These are phyloP conservation scores for Amborella trichopoda DNA, from an alignment of 164 flowering plant species.

Conservation along the genomic window DNA sequence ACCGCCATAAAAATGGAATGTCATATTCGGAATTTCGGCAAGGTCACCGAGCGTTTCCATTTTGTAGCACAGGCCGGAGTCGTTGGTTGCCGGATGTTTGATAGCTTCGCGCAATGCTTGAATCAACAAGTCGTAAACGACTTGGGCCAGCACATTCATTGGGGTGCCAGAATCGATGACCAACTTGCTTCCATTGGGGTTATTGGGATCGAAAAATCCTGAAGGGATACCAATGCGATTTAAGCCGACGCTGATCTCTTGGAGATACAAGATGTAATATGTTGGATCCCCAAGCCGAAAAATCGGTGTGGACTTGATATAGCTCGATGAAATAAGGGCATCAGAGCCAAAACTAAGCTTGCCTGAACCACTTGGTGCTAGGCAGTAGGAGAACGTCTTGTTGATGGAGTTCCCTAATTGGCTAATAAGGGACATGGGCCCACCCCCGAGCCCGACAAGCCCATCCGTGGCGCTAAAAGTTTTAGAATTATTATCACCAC, in stretches of 20 bases:
- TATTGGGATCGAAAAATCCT: slow-evolving; percentile 43
- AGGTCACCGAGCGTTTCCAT: no score
- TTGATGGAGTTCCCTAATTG: slow-evolving; percentile 40
- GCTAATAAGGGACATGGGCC: slow-evolving; percentile 21
- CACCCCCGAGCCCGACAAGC: slow-evolving; percentile 16
- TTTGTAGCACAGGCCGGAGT: slow-evolving; percentile 42
- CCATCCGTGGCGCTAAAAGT: slow-evolving; percentile 34
- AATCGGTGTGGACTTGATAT: slow-evolving; percentile 48
- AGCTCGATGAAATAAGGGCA: not conserved
- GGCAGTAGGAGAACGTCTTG: slow-evolving; percentile 67
- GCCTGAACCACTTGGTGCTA: slow-evolving; percentile 48
- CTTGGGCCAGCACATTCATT: slow-evolving; percentile 43
- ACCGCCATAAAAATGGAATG: slow-evolving; percentile 57
- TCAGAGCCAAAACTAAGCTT: slow-evolving; percentile 49
- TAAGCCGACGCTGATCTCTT: slow-evolving; percentile 67
- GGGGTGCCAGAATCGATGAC: slow-evolving; percentile 93
- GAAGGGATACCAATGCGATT: slow-evolving; percentile 28
- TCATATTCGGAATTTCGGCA: slow-evolving; percentile 46
- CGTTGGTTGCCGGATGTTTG: slow-evolving; percentile 27
- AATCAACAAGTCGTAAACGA: slow-evolving; percentile 28
- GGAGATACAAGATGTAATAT: slow-evolving; percentile 53
- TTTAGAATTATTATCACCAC: slow-evolving; percentile 34
- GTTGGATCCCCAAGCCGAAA: slow-evolving; percentile 43
- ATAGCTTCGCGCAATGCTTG: slow-evolving; percentile 43
- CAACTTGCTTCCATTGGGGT: slow-evolving; percentile 58